Conservation (phyloP, 2,329 filamentous ascomycete genomes). For the Zymoseptoria crescenta region DNA sequence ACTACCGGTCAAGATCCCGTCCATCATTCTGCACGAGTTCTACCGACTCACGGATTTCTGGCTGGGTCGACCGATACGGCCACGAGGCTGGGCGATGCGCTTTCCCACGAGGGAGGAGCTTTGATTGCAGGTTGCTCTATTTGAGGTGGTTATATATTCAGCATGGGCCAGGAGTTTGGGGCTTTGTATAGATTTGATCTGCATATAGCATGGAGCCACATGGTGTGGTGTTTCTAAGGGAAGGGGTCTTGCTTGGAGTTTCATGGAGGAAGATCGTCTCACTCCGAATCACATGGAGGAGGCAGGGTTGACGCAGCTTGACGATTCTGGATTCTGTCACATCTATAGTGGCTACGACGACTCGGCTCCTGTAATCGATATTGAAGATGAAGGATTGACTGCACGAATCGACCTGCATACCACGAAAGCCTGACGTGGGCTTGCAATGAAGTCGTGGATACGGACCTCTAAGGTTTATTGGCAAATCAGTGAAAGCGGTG, state of each 20-base stretch:
- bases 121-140: constrained; percentile 2
- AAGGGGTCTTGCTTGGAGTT: not conserved
- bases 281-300: not conserved
- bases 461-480: too few species aligned
- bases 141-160: not conserved
- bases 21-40: constrained; percentile 48
- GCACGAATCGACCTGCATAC: too few species aligned
- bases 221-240: not conserved
- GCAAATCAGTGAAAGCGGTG: too few species aligned
- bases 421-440: too few species aligned
- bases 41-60: constrained; percentile 53
- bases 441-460: too few species aligned
- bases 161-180: not conserved
- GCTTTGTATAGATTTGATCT: not conserved
- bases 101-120: constrained; percentile 32
- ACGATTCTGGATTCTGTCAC: not conserved
- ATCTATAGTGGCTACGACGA: not conserved
- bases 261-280: not conserved
- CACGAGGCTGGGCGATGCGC: constrained; percentile 48
- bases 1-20: constrained; percentile 22
- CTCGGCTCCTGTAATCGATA: too few species aligned
- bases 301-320: not conserved
- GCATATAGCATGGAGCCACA: not conserved
- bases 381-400: too few species aligned
- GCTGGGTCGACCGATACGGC: constrained; percentile 53